phyloP scores from a whole-genome alignment of 2,329 filamentous ascomycete species.

The Blumeria hordei region DNA sequence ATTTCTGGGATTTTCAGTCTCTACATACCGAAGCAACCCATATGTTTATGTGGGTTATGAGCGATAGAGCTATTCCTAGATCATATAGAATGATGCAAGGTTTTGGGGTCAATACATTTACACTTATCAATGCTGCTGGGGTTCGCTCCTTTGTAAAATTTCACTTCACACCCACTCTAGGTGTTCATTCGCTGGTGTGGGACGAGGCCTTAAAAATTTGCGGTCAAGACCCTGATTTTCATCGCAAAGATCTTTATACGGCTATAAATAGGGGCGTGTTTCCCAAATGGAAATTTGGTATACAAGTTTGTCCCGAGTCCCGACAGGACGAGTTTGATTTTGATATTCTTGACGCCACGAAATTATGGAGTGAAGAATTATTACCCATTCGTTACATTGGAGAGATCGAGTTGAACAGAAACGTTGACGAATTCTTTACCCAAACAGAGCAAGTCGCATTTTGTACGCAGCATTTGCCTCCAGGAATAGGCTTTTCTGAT shows the following conservation, averaged over 20 bases:
- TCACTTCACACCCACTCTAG: slow-evolving; percentile 48
- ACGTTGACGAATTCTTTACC: slow-evolving; percentile 59
- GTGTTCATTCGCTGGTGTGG: slow-evolving; percentile 48
- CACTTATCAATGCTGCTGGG: slow-evolving; percentile 40
- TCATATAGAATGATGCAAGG: slow-evolving; percentile 72
- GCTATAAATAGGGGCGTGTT: slow-evolving; percentile 48
- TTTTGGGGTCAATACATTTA: slow-evolving; percentile 63
- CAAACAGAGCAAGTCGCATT: slow-evolving; percentile 69
- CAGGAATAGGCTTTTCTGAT: slow-evolving; percentile 53
- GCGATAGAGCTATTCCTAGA: slow-evolving; percentile 46
- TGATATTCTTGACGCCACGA: slow-evolving; percentile 65
- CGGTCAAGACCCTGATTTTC: slow-evolving; percentile 59
- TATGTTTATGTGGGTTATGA: slow-evolving; percentile 63
- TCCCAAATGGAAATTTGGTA: slow-evolving; percentile 60
- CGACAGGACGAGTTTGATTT: slow-evolving; percentile 61
- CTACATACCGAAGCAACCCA: slow-evolving; percentile 49
- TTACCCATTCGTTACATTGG: slow-evolving; percentile 57
- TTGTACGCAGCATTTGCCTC: slow-evolving; percentile 57
- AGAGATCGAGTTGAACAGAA: slow-evolving; percentile 55
- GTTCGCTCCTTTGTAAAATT: slow-evolving; percentile 57
- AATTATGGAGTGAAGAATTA: slow-evolving; percentile 61
- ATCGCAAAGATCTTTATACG: slow-evolving; percentile 51
- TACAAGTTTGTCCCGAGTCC: slow-evolving; percentile 52
- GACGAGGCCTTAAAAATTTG: slow-evolving; percentile 55
- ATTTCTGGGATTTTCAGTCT: slow-evolving; percentile 53